Percentiles rank a stretch among this genome's conserved stretches.
Conservation (phyloP, 805 yeast genomes). For the Hanseniaspora valbyensis region DNA sequence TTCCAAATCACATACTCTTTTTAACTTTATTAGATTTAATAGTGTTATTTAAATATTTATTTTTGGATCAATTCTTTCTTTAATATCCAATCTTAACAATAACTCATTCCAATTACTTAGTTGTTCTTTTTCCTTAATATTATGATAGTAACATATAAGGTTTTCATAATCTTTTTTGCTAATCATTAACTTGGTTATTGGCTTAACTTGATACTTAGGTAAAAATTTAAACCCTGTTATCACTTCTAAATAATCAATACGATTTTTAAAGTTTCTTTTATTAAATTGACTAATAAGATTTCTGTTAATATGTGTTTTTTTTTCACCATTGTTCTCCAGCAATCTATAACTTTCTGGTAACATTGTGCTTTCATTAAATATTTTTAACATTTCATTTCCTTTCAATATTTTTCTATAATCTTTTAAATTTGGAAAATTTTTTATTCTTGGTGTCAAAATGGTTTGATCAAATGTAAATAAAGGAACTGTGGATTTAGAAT, state of each 20-base stretch:
- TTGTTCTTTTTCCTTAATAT: conserved; percentile 11
- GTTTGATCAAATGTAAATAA: conserved; percentile 24
- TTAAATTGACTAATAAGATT: conserved; percentile 5
- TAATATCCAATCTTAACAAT: neutral
- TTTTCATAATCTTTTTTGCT: conserved; percentile 16
- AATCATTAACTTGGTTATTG: conserved; percentile 20
- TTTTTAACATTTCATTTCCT: conserved; percentile 21
- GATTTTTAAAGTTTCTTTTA: neutral
- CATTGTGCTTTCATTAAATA: conserved; percentile 17
- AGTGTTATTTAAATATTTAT: no score
- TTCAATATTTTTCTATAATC: conserved; percentile 20
- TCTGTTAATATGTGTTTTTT: conserved; percentile 15
- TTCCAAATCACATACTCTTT: no score
- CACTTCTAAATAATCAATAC: conserved; percentile 21
- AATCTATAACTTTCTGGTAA: conserved; percentile 22
- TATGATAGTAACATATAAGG: conserved; percentile 8
- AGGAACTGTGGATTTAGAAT: conserved; percentile 15
- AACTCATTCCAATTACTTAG: conserved; percentile 19
- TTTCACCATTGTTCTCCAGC: conserved; percentile 6
- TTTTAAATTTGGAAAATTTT: conserved; percentile 18
- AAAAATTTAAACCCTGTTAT: conserved; percentile 26
- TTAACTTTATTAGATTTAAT: no score
- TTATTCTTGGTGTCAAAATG: conserved; percentile 18
- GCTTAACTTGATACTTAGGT: conserved; percentile 24
- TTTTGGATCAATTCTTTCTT: conserved; percentile 5